A percentile compares a stretch with the other conserved stretches of the same genome.
Evolutionary conservation across 2,329 filamentous ascomycete genomes (phyloP).

Genomic region (Colletotrichum kahawae): DNA sequence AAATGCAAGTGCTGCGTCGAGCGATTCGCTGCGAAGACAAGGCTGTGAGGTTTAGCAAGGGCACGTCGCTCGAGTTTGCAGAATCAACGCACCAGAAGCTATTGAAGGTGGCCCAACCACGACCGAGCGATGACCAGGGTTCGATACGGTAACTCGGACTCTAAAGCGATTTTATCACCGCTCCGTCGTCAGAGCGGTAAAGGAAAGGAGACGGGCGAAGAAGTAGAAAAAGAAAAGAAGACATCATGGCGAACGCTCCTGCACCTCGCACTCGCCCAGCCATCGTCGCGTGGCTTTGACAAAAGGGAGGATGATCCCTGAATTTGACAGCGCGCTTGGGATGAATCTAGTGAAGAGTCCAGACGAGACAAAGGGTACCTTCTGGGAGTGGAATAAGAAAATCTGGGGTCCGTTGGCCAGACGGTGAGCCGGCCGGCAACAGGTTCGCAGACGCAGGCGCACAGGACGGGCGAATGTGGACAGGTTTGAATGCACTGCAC

Average conservation of each 20-base stretch:
- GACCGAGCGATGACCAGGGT: conserved; percentile 6
- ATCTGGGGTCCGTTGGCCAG: conserved; percentile 8
- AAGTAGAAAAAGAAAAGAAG: not conserved
- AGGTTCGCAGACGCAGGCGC: conserved; percentile 6
- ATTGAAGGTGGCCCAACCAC: conserved; percentile 1
- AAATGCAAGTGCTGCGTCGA: not conserved
- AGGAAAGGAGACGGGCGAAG: not conserved
- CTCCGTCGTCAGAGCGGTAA: conserved; percentile 8
- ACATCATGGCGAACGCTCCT: conserved; percentile 17
- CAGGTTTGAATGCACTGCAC: not conserved
- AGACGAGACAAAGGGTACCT: not conserved
- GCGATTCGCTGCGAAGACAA: not conserved
- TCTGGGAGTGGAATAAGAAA: conserved; percentile 9
- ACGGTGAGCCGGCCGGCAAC: not conserved
- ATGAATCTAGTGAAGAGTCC: conserved; percentile 15
- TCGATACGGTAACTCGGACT: not conserved
- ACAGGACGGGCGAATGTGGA: not conserved
- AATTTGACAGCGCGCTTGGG: conserved; percentile 1
- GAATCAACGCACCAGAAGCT: not conserved
- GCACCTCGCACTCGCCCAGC: conserved; percentile 9
- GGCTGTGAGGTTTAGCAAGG: not conserved
- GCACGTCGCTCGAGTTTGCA: not conserved
- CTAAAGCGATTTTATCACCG: not conserved
- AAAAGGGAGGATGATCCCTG: conserved; percentile 13
- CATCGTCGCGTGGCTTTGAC: conserved; percentile 17